Evolutionary conservation across 169 alveolate species (phyloP), one percentile per base, ranked within the genome.

Genomic region (Eimeria necatrix): DNA sequence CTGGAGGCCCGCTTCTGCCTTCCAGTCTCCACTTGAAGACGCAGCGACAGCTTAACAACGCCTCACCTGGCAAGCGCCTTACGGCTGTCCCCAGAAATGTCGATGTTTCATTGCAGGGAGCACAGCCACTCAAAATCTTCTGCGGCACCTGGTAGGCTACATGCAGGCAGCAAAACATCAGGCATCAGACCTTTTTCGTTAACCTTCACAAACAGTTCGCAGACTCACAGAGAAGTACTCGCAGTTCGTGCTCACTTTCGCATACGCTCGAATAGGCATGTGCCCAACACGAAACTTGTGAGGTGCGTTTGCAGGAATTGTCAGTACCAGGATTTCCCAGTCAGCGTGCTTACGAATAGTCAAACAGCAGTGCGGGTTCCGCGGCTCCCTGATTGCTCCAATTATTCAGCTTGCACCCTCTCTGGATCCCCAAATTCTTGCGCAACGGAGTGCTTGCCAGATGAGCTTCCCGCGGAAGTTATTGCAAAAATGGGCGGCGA

Each of bases 111-210:
- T 20, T 68, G 80, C 48, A 68, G 32, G 80, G 80, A 32, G 80
- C 80, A 4, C 80, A 22, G 16, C 80, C 80, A 16, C 16, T 68
- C 18, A 68, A 68, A 32, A 24, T 68, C 48, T 68, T 68, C 48
- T 68, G 80, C 32, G 80, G 80, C 49, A 68, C 80, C 12, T 68
- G 80, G 80, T 68, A n/a, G 24, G 70, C n/a, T 59, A 16, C n/a
- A 59, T 16, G 70, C 70, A 59, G 70, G 70, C n/a, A 59, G 16
- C 16, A 59, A 59, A 59, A 59, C 70, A 59, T 59, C 6, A 4
- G 24, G 70, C 70, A 59, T 16, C 9, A n/a, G 16, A n/a, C 24
- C 70, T 59, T 56, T 59, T 6, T 16, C 70, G n/a, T 59, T 16
- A 59, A 59, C 24, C 70, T 59, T 16, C 20, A 16, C n/a, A 9